A percentile compares a stretch with the other conserved stretches of the same genome.
Conservation (phyloP, 78 protist species). For the Polysphondylium violaceum region DNA sequence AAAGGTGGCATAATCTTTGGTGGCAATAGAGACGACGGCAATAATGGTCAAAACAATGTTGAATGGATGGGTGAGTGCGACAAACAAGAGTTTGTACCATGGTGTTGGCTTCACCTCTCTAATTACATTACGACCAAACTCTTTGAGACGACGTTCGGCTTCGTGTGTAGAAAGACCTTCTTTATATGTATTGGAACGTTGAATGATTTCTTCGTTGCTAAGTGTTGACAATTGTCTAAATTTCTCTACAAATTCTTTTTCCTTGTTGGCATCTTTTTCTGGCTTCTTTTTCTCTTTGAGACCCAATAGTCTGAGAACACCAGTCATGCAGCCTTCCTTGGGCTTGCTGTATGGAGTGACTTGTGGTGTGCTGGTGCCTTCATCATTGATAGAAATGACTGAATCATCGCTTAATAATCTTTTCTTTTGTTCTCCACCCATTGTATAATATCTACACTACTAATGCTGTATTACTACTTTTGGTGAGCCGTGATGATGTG, state of each 20-base stretch:
- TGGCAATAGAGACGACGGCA: conserved; percentile 69
- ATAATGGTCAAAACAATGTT: conserved; percentile 65
- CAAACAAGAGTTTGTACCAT: conserved; percentile 59
- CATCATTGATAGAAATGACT: conserved; percentile 24
- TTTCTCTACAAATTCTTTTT: conserved; percentile 33
- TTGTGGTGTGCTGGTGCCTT: not conserved
- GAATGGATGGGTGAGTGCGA: conserved; percentile 78
- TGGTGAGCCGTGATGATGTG: no score
- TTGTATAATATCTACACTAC: not conserved
- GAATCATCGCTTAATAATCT: not conserved
- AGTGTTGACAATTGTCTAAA: conserved; percentile 51
- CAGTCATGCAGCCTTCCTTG: conserved; percentile 4
- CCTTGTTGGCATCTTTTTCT: conserved; percentile 56
- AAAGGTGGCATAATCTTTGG: conserved; percentile 57
- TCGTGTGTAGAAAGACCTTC: conserved; percentile 59
- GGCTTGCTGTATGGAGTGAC: not conserved
- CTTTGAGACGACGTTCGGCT: conserved; percentile 45
- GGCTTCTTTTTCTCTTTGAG: conserved; percentile 44
- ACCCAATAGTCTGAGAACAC: conserved; percentile 16
- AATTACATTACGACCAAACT: conserved; percentile 67
- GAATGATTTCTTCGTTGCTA: conserved; percentile 22
- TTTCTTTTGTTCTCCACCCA: not conserved
- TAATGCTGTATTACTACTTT: no score
- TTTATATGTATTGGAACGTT: conserved; percentile 8
- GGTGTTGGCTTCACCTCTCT: conserved; percentile 50